Evolutionary conservation across 2,329 filamentous ascomycete genomes (phyloP), one percentile per base, ranked within the genome.

Genomic region (Orbilia ellipsospora): DNA sequence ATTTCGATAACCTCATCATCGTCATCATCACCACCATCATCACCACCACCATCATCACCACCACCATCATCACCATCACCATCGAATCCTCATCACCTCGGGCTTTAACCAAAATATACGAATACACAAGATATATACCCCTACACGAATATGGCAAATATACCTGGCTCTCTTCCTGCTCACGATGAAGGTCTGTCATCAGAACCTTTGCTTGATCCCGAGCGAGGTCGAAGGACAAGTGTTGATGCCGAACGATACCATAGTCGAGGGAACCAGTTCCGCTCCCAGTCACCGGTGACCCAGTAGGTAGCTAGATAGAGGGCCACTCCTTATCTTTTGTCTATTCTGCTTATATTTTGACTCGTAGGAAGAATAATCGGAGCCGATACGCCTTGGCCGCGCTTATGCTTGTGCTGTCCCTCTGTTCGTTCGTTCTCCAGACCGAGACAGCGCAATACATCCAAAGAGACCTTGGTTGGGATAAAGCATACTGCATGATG

Each of bases 401-500:
- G 61, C 88, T 93, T 78, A 97, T 97, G 83, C 86, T 99, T 75
- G 83, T 90, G 31, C 81, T 97, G 78, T 95, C 92, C 81, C 85
- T 99, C 80, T 84, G 96, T 73, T 91, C 92, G 81, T 99, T 99
- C 82, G 92, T 93, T 69, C 69, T 80, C 63, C 95, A 99, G 87
- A 98, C 95, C 2, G 94, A 98, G 85, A 93, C 96, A 64, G 94
- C 94, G 10, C 90, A 96, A 8, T 94, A 97, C 83, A 95, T 99
- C 76, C 94, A 98, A 84, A 90, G 94, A 82, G 90, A 95, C 74
- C 84, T 97, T 77, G 89, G 91, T 77, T 99, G 95, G 95, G 89
- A 96, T 84, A 99, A 99, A 85, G 92, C 95, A n/a, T 99, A 97
- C 84, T 96, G 93, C 85, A 99, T 99, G 95, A 88, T 99, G 86